These are phyloP conservation scores for Clonostachys solani DNA, from an alignment of 2,329 filamentous ascomycete species.

Conservation along the genomic window DNA sequence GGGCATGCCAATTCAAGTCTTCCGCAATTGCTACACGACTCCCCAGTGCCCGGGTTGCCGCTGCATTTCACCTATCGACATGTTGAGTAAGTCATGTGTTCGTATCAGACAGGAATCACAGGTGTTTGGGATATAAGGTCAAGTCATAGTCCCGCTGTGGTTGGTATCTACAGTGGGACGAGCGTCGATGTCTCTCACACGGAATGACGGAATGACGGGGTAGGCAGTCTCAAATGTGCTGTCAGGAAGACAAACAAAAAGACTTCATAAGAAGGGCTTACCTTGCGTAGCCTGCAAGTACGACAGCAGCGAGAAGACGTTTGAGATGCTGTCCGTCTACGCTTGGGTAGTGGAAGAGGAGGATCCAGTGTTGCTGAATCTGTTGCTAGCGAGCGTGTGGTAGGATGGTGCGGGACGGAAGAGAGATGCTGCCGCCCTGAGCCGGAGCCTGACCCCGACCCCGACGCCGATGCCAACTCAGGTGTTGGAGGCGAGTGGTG, in stretches of 20 bases:
- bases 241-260: background rate
- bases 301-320: conserved; percentile 23
- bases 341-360: conserved; percentile 17
- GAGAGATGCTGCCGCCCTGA: too few species aligned
- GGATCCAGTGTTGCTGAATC: too few species aligned
- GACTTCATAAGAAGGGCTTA: conserved; percentile 7
- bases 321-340: conserved; percentile 20
- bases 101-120: too few species aligned
- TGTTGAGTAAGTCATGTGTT: too few species aligned
- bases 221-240: background rate
- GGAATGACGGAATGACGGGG: background rate
- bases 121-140: too few species aligned
- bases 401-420: too few species aligned
- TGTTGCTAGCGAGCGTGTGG: too few species aligned
- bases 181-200: background rate
- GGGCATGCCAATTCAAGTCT: conserved; percentile 29
- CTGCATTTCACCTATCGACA: conserved; percentile 32
- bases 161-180: too few species aligned
- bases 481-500: too few species aligned
- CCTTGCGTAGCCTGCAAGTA: conserved; percentile 31
- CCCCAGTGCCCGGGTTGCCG: conserved; percentile 23
- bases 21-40: conserved; percentile 29
- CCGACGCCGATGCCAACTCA: too few species aligned
- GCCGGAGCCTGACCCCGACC: too few species aligned
- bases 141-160: too few species aligned